phyloP scores from a whole-genome alignment of 768 basidiomycete species.

The Daedalea quercina region DNA sequence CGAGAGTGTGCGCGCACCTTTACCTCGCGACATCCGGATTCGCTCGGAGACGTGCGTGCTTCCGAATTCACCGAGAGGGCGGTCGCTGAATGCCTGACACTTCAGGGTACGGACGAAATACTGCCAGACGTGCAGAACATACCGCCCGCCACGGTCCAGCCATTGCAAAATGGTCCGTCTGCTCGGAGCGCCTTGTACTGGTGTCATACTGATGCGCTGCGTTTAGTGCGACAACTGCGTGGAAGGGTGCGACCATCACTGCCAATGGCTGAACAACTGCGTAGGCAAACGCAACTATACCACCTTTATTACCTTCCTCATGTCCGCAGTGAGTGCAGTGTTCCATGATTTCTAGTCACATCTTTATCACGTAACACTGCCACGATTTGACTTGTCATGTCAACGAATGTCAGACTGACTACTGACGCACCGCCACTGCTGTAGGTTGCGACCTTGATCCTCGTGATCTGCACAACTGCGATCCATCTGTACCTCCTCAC shows the following conservation, averaged over 20 bases:
- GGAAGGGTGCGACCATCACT: slow-evolving; percentile 91
- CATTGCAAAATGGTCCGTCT: slow-evolving; percentile 88
- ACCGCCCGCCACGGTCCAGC: slow-evolving; percentile 89
- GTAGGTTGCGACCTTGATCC: slow-evolving; percentile 66
- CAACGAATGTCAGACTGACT: slow-evolving; percentile 9
- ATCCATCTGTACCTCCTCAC: slow-evolving; percentile 73
- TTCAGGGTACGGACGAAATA: slow-evolving; percentile 85
- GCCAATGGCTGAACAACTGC: slow-evolving; percentile 92
- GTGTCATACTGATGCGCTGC: not conserved
- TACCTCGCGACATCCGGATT: slow-evolving; percentile 79
- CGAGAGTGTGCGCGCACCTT: slow-evolving; percentile 54
- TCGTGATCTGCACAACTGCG: slow-evolving; percentile 79
- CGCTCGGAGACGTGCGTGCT: slow-evolving; percentile 28
- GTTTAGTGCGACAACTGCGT: slow-evolving; percentile 93
- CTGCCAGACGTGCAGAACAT: slow-evolving; percentile 88
- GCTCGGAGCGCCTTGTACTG: not conserved
- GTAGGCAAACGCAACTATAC: slow-evolving; percentile 94
- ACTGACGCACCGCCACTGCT: slow-evolving; percentile 1
- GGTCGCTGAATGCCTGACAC: not conserved
- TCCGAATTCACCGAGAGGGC: not conserved
- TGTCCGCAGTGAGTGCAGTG: slow-evolving; percentile 54
- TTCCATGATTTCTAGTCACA: too few relatives aligned
- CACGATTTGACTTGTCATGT: slow-evolving; percentile 5
- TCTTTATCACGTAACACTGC: not conserved
- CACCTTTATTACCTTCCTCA: slow-evolving; percentile 82